Evolutionary conservation across 2,329 filamentous ascomycete species (phyloP).

Genomic region (Chaetomium olivaceum): DNA sequence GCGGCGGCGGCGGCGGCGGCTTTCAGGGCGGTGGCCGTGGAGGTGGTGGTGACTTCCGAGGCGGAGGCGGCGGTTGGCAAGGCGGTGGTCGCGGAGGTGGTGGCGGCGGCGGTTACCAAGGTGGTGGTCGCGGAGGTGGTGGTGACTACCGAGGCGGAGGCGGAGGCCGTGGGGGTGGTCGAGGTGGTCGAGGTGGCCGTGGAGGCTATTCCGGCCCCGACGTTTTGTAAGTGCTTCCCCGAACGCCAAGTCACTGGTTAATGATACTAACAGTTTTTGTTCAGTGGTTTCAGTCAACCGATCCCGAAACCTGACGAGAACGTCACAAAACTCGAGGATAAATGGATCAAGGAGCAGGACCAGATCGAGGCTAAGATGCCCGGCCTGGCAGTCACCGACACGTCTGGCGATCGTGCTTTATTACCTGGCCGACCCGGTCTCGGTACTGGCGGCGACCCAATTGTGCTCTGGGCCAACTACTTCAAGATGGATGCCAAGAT

Average conservation of each 20-base stretch:
- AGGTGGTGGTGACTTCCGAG: slow-evolving; percentile 21
- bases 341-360: slow-evolving; percentile 33
- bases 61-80: slow-evolving; percentile 21
- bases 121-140: slow-evolving; percentile 24
- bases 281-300: slow-evolving; percentile 9
- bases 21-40: slow-evolving; percentile 26
- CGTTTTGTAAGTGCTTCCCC: slow-evolving; percentile 37
- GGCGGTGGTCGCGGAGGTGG: slow-evolving; percentile 29
- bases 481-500: slow-evolving; percentile 47
- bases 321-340: slow-evolving; percentile 35
- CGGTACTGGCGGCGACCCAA: slow-evolving; percentile 45
- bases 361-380: slow-evolving; percentile 41
- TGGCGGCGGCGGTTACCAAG: slow-evolving; percentile 27
- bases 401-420: neutral
- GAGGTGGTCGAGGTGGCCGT: slow-evolving; percentile 29
- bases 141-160: slow-evolving; percentile 23
- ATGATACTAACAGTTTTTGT: slow-evolving; percentile 19
- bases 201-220: slow-evolving; percentile 28
- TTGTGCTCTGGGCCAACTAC: slow-evolving; percentile 57
- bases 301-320: slow-evolving; percentile 35
- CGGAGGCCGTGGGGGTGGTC: slow-evolving; percentile 17
- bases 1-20: slow-evolving; percentile 28
- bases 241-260: neutral
- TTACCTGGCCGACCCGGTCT: slow-evolving; percentile 53
- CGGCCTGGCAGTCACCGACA: slow-evolving; percentile 35